phyloP scores from a whole-genome alignment of 176 grass and related monocot genomes.

The Avena sativa region DNA sequence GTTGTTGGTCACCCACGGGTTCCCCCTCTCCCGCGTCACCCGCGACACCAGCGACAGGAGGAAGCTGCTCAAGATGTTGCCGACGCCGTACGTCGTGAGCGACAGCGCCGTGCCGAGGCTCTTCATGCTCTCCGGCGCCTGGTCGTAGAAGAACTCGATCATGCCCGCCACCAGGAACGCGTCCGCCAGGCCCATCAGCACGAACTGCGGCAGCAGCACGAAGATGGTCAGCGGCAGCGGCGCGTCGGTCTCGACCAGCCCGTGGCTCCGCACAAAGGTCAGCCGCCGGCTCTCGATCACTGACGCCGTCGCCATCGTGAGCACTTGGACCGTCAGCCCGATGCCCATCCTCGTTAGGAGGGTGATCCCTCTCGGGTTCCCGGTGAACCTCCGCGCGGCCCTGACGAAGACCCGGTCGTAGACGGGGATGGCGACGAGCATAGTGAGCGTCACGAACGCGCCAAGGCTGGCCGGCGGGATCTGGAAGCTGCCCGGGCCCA shows the following conservation, averaged over 20 bases:
- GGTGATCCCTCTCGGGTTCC: constrained; percentile 56
- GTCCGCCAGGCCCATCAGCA: constrained; percentile 60
- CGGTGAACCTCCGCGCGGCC: constrained; percentile 45
- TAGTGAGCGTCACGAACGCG: constrained; percentile 53
- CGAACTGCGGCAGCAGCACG: constrained; percentile 64
- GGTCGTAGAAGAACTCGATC: constrained; percentile 95
- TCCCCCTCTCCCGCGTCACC: constrained; percentile 29
- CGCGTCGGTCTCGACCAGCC: background rate
- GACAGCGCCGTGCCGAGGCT: constrained; percentile 70
- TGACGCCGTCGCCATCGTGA: constrained; percentile 50
- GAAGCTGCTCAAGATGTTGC: constrained; percentile 65
- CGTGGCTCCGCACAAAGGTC: constrained; percentile 36
- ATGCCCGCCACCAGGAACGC: constrained; percentile 54
- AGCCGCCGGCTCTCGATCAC: constrained; percentile 51
- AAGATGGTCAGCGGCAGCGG: constrained; percentile 58
- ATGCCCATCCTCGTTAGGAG: constrained; percentile 57
- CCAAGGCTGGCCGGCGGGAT: constrained; percentile 63
- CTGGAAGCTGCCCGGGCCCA: constrained; percentile 46
- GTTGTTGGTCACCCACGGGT: constrained; percentile 60
- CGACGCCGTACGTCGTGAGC: constrained; percentile 50
- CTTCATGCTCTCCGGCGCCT: constrained; percentile 85
- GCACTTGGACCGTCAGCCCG: constrained; percentile 38
- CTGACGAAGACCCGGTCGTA: constrained; percentile 54
- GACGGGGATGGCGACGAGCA: constrained; percentile 43
- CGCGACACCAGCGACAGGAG: constrained; percentile 47